Evolutionary conservation across 441 rosid species (phyloP).

Genomic region (Adansonia rubrostipa): DNA sequence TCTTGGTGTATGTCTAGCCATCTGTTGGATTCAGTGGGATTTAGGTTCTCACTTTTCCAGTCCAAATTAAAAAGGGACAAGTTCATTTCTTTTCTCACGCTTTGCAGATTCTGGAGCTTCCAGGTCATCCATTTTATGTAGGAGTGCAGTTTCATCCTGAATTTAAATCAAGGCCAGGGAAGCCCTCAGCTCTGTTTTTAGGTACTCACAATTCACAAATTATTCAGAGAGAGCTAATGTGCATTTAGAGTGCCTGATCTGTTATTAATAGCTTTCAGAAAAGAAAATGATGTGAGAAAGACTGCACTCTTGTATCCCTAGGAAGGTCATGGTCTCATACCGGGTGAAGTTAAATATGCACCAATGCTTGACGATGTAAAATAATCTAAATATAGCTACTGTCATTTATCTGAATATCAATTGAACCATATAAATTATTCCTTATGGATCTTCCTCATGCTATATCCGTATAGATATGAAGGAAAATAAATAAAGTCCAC

Average conservation of each 20-base stretch:
- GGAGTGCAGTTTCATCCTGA: constrained; percentile 86
- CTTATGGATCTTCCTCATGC: constrained; percentile 13
- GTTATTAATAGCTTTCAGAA: not conserved
- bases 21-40: not conserved
- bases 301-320: not conserved
- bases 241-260: not conserved
- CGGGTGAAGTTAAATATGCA: not conserved
- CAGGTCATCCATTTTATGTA: constrained; percentile 65
- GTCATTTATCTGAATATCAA: not conserved
- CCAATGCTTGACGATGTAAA: not conserved
- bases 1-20: not conserved
- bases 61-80: not conserved
- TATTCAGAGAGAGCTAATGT: not conserved
- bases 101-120: constrained; percentile 64
- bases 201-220: constrained; percentile 39
- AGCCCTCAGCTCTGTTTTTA: constrained; percentile 71
- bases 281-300: not conserved
- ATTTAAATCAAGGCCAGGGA: constrained; percentile 70
- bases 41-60: not conserved
- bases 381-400: not conserved
- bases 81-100: constrained; percentile 13
- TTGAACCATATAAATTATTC: not conserved
- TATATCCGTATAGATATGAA: not conserved
- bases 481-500: not conserved
- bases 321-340: not conserved